A percentile compares a stretch with the other conserved stretches of the same genome.
Conservation (phyloP, 1,284 basidiomycete genomes). For the Gomphus bonarii region DNA sequence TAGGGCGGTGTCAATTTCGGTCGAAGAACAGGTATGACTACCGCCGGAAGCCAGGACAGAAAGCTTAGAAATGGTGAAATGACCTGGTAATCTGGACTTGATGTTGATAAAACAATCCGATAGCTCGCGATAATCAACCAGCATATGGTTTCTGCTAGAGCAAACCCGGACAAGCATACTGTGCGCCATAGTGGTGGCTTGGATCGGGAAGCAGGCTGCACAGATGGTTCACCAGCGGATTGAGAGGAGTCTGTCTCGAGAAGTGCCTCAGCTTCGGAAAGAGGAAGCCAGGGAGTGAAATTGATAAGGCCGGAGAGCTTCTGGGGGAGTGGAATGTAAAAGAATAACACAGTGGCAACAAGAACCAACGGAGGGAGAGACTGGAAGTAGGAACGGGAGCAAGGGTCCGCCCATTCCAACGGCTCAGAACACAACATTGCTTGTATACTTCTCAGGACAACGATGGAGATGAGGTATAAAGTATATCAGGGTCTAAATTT, state of each 20-base stretch:
- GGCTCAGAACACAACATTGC: slow-evolving; percentile 1
- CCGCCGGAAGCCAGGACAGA: slow-evolving; percentile 47
- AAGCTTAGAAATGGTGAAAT: slow-evolving; percentile 30
- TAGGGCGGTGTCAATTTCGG: slow-evolving; percentile 37
- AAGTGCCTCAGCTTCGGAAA: slow-evolving; percentile 39
- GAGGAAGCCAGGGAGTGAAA: slow-evolving; percentile 40
- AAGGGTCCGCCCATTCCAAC: slow-evolving; percentile 1
- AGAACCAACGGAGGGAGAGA: slow-evolving; percentile 30
- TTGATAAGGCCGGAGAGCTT: slow-evolving; percentile 22
- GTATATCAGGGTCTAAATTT: too few relatives aligned
- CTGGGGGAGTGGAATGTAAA: slow-evolving; percentile 23
- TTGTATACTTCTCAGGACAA: too few relatives aligned
- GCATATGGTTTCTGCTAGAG: slow-evolving; percentile 35
- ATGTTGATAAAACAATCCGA: slow-evolving; percentile 23
- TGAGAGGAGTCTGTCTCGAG: neutral
- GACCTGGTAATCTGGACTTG: slow-evolving; percentile 16
- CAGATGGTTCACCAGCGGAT: neutral
- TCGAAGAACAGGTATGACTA: slow-evolving; percentile 28
- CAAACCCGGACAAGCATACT: slow-evolving; percentile 37
- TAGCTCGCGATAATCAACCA: slow-evolving; percentile 44
- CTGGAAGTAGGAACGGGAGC: slow-evolving; percentile 8
- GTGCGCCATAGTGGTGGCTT: slow-evolving; percentile 42
- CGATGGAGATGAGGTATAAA: too few relatives aligned
- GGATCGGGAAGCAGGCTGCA: neutral
- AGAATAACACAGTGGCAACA: slow-evolving; percentile 30